These are phyloP conservation scores for Hanseniaspora mollemarum DNA, from an alignment of 805 yeast species.

Conservation along the genomic window DNA sequence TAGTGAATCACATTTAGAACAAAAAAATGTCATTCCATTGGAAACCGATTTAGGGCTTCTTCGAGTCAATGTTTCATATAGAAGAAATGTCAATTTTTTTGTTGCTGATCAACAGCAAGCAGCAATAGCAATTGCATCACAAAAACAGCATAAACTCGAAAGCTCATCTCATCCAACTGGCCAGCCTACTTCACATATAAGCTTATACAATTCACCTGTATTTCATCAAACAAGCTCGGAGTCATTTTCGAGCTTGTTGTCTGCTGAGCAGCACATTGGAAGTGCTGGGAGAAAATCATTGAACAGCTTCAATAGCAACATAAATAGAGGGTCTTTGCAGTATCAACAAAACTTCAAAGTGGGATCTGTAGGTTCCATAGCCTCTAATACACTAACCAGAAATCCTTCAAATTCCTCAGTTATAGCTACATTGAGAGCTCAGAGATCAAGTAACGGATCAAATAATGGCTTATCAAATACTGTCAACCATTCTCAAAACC, in stretches of 20 bases:
- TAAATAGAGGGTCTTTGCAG: conserved; percentile 20
- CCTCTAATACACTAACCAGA: conserved; percentile 28
- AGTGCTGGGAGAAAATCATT: conserved; percentile 12
- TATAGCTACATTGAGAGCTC: conserved; percentile 32
- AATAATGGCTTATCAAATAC: conserved; percentile 19
- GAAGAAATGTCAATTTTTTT: conserved; percentile 58
- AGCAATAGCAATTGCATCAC: not conserved
- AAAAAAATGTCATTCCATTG: conserved; percentile 57
- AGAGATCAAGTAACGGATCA: conserved; percentile 30
- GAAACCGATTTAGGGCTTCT: conserved; percentile 65
- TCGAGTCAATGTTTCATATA: conserved; percentile 64
- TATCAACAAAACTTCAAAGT: conserved; percentile 28
- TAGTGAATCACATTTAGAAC: conserved; percentile 42
- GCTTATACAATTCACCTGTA: conserved; percentile 4
- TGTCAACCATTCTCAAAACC: conserved; percentile 19
- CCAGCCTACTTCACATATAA: not conserved
- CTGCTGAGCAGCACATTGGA: conserved; percentile 3
- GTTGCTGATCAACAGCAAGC: conserved; percentile 46
- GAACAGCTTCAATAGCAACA: not conserved
- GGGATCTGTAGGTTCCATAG: conserved; percentile 29
- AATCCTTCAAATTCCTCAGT: conserved; percentile 38
- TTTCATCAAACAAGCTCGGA: conserved; percentile 1
- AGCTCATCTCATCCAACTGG: not conserved
- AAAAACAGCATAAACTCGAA: not conserved
- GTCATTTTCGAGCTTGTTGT: conserved; percentile 3